Evolutionary conservation across 1,139 yeast species (phyloP).

Genomic region (Sugiyamaella paludigena): DNA sequence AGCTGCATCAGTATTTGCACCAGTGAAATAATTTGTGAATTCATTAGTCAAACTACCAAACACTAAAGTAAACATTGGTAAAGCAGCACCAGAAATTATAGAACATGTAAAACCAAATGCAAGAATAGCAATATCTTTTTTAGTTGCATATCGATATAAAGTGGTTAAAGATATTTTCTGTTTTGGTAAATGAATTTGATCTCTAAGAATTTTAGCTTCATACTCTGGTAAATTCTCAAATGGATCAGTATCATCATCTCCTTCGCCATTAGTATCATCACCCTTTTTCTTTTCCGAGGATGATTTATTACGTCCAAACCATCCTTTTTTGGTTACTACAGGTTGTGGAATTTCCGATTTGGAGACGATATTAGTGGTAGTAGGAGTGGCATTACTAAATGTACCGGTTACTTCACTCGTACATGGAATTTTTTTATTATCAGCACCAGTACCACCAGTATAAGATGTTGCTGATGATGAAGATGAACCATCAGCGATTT

Average conservation of each 20-base stretch:
- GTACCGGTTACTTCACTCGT: too few species aligned
- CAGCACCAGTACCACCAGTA: too few species aligned
- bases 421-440: too few species aligned
- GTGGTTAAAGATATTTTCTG: constrained; percentile 33
- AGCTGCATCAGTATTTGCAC: constrained; percentile 28
- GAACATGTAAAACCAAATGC: constrained; percentile 35
- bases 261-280: background rate
- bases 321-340: constrained; percentile 1
- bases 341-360: background rate
- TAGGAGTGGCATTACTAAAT: too few species aligned
- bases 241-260: constrained; percentile 9
- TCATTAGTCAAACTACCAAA: constrained; percentile 42
- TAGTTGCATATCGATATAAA: constrained; percentile 39
- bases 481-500: too few species aligned
- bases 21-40: constrained; percentile 37
- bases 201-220: constrained; percentile 36
- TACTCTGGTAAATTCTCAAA: constrained; percentile 32
- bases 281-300: background rate
- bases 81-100: constrained; percentile 40
- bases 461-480: too few species aligned
- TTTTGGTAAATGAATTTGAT: constrained; percentile 33
- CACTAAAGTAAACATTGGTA: constrained; percentile 43
- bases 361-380: too few species aligned
- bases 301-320: background rate
- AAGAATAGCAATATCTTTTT: constrained; percentile 31